Evolutionary conservation across 345 rosid genomes (phyloP).

Genomic region (Corchorus capsularis): DNA sequence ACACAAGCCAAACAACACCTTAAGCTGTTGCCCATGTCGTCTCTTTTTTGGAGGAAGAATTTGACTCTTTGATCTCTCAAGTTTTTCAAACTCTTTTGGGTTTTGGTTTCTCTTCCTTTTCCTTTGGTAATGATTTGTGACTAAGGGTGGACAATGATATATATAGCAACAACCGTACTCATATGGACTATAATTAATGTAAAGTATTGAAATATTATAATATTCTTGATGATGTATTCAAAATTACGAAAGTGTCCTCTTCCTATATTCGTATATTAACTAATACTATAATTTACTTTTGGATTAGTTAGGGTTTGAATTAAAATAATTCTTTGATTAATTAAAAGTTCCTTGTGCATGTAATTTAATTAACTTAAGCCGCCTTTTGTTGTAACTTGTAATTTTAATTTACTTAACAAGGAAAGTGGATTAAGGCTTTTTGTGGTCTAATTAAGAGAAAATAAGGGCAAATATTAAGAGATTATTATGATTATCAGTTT

Average conservation of each 20-base stretch:
- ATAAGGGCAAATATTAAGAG: no score
- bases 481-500: background rate
- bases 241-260: conserved; percentile 23
- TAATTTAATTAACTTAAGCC: conserved; percentile 30
- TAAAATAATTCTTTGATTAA: background rate
- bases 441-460: no score
- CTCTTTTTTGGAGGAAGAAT: background rate
- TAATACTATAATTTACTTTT: background rate
- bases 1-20: conserved; percentile 93
- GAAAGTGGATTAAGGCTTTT: background rate
- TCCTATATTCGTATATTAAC: background rate
- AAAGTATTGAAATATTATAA: background rate
- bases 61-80: background rate
- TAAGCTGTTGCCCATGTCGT: conserved; percentile 80
- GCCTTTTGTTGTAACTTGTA: conserved; percentile 11
- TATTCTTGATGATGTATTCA: background rate
- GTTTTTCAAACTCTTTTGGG: background rate
- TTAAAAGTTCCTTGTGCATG: background rate
- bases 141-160: conserved; percentile 23
- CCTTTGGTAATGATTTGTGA: conserved; percentile 12
- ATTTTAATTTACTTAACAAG: conserved; percentile 16
- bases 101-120: background rate
- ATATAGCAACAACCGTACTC: conserved; percentile 33
- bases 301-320: background rate
- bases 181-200: background rate